Evolutionary conservation across 2,329 filamentous ascomycete genomes (phyloP).

Genomic region (Cladosporium oxysporum): DNA sequence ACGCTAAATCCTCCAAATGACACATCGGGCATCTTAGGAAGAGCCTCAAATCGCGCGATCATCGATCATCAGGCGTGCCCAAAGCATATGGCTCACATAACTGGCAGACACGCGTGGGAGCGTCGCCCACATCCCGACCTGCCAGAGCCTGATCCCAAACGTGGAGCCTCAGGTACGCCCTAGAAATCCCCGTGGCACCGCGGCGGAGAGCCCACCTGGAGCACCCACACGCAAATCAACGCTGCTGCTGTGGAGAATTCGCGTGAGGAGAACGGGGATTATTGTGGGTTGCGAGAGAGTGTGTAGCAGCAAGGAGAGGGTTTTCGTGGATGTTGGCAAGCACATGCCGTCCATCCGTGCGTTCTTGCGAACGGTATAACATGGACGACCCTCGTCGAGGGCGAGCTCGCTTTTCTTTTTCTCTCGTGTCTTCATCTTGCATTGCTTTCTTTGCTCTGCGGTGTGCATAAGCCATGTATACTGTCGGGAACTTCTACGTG

Average conservation of each 20-base stretch:
- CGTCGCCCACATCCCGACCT: constrained; percentile 16
- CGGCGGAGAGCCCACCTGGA: constrained; percentile 18
- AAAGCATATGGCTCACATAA: background rate
- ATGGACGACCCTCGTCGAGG: background rate
- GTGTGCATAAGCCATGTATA: constrained; percentile 28
- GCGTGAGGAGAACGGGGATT: constrained; percentile 4
- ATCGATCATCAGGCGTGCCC: background rate
- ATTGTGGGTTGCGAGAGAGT: background rate
- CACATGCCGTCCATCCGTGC: constrained; percentile 19
- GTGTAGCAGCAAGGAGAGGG: background rate
- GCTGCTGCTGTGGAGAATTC: constrained; percentile 15
- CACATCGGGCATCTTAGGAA: constrained; percentile 13
- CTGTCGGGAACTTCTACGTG: constrained; percentile 59
- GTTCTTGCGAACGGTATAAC: constrained; percentile 9
- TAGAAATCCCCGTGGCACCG: constrained; percentile 16
- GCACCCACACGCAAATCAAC: constrained; percentile 18
- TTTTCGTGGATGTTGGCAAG: background rate
- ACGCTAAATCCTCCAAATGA: constrained; percentile 9
- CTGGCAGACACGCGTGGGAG: background rate
- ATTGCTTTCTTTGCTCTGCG: constrained; percentile 1
- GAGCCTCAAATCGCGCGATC: background rate
- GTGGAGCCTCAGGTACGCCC: constrained; percentile 5
- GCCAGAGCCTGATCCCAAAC: background rate
- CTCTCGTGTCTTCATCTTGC: background rate
- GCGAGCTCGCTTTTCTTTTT: background rate